Percentiles rank a stretch among this genome's conserved stretches.
Conservation (phyloP, 176 grass and related monocot genomes). For the Carex myosuroides region DNA sequence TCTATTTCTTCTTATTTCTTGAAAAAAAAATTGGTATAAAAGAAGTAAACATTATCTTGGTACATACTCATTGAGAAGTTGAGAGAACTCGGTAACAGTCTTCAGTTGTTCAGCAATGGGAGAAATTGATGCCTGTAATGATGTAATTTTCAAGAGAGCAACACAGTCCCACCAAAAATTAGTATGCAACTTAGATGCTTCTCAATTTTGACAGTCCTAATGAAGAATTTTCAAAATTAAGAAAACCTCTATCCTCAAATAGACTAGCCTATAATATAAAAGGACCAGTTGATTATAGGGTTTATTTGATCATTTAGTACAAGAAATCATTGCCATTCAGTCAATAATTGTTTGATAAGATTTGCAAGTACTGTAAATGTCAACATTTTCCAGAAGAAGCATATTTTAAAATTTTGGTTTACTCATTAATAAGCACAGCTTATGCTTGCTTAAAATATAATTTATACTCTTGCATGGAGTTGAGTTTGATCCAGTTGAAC, state of each 20-base stretch:
- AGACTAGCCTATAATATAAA: conserved; percentile 1
- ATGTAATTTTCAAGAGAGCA: not conserved
- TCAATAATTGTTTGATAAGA: not conserved
- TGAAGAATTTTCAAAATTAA: not conserved
- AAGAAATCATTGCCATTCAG: not conserved
- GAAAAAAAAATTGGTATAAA: not conserved
- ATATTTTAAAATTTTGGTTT: not conserved
- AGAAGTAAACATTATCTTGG: not conserved
- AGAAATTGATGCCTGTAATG: not conserved
- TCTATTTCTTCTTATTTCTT: not conserved
- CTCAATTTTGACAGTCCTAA: not conserved
- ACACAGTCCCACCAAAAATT: not conserved
- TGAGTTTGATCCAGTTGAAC: not conserved
- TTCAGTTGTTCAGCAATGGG: not conserved
- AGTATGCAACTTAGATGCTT: not conserved
- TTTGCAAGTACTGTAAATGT: not conserved
- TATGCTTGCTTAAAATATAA: not conserved
- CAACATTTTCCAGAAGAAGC: not conserved
- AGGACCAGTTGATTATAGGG: not conserved
- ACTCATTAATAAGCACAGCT: not conserved
- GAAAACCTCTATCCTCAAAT: not conserved
- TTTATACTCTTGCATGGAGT: not conserved
- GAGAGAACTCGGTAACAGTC: not conserved
- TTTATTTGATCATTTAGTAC: not conserved
- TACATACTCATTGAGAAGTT: conserved; percentile 11